Evolutionary conservation across 495 filamentous ascomycete genomes (phyloP).

Genomic region (Penicillium odoratum): DNA sequence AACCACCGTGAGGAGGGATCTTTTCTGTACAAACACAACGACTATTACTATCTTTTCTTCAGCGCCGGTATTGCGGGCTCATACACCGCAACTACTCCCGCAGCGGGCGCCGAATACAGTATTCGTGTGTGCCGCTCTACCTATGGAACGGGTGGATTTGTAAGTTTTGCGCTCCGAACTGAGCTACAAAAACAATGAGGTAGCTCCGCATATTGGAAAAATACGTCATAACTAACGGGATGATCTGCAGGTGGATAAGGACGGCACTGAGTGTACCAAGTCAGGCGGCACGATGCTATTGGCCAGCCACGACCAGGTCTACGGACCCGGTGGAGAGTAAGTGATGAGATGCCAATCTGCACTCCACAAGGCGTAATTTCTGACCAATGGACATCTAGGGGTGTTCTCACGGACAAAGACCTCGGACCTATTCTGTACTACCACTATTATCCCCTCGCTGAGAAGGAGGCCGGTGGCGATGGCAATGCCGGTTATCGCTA

Average conservation of each 20-base stretch:
- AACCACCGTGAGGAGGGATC: constrained; percentile 59
- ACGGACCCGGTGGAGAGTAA: constrained; percentile 69
- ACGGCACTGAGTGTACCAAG: constrained; percentile 53
- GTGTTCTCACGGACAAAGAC: constrained; percentile 45
- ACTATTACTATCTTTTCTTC: constrained; percentile 68
- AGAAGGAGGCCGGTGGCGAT: constrained; percentile 53
- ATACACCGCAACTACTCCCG: constrained; percentile 49
- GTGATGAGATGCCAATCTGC: constrained; percentile 6
- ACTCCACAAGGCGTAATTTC: constrained; percentile 2
- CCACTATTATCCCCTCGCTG: constrained; percentile 54
- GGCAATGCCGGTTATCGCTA: constrained; percentile 58
- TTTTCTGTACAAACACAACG: constrained; percentile 54
- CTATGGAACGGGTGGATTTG: constrained; percentile 54
- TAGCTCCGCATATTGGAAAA: not conserved
- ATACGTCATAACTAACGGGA: constrained; percentile 1
- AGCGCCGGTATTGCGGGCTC: constrained; percentile 62
- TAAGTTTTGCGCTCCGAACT: constrained; percentile 25
- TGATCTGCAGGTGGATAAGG: constrained; percentile 50
- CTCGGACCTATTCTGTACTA: constrained; percentile 65
- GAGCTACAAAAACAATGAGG: not conserved
- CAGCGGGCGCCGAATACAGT: constrained; percentile 62
- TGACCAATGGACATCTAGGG: constrained; percentile 24
- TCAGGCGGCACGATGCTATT: constrained; percentile 66
- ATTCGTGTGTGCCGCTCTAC: constrained; percentile 62
- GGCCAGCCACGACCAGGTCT: constrained; percentile 61